phyloP scores from a whole-genome alignment of 164 flowering plant genomes.

The Buxus sempervirens region DNA sequence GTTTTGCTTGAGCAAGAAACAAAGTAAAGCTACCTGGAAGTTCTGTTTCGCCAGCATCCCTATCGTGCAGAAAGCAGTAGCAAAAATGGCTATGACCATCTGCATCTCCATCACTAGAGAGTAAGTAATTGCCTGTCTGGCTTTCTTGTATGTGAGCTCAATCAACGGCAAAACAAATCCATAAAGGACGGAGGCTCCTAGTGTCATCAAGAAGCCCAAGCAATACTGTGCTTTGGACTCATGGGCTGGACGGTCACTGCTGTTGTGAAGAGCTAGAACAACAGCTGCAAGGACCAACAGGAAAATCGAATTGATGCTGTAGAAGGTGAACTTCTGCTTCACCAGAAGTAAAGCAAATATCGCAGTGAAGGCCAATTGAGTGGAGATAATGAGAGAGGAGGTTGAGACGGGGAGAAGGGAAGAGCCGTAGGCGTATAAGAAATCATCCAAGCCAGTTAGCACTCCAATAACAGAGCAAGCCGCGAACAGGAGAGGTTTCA shows the following conservation, averaged over 20 bases:
- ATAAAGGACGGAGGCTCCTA: slow-evolving; percentile 37
- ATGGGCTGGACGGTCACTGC: slow-evolving; percentile 31
- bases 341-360: slow-evolving; percentile 46
- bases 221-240: slow-evolving; percentile 29
- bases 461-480: slow-evolving; percentile 39
- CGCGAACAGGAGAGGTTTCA: slow-evolving; percentile 22
- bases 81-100: slow-evolving; percentile 43
- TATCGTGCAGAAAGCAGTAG: slow-evolving; percentile 38
- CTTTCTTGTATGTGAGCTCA: slow-evolving; percentile 44
- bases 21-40: slow-evolving; percentile 35
- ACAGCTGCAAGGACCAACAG: slow-evolving; percentile 42
- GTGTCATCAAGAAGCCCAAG: slow-evolving; percentile 44
- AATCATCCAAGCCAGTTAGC: slow-evolving; percentile 46
- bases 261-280: slow-evolving; percentile 38
- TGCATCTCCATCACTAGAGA: slow-evolving; percentile 54
- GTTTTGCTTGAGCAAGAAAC: background rate
- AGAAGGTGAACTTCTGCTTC: slow-evolving; percentile 44
- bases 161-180: slow-evolving; percentile 43
- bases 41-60: slow-evolving; percentile 57
- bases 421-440: slow-evolving; percentile 48
- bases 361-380: slow-evolving; percentile 62
- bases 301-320: slow-evolving; percentile 44
- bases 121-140: slow-evolving; percentile 26
- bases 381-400: slow-evolving; percentile 38
- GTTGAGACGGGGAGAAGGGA: slow-evolving; percentile 54